These are phyloP conservation scores for Brasenia schreberi DNA, from an alignment of 164 flowering plant genomes.

Conservation along the genomic window DNA sequence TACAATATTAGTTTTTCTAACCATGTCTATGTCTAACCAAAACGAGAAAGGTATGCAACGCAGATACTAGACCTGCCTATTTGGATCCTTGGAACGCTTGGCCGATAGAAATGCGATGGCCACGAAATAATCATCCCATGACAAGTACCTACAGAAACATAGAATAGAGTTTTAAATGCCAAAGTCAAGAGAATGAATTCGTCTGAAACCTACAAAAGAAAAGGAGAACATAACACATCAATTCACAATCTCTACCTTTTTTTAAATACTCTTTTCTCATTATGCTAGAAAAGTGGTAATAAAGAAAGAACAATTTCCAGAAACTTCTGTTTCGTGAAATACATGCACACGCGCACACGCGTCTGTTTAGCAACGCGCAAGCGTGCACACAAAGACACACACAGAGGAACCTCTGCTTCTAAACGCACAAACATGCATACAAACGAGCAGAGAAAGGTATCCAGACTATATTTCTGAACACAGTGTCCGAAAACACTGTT, in stretches of 20 bases:
- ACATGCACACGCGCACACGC: not conserved
- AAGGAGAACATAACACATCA: not conserved
- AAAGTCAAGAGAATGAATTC: not conserved
- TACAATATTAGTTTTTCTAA: too few species aligned
- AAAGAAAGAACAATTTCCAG: not conserved
- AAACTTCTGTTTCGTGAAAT: too few species aligned
- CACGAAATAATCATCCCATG: conserved; percentile 99
- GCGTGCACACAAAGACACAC: not conserved
- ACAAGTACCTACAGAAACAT: conserved; percentile 40
- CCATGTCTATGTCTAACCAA: too few species aligned
- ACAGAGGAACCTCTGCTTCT: too few species aligned
- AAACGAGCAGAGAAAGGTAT: too few species aligned
- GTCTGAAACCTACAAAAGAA: not conserved
- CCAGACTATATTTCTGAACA: too few species aligned
- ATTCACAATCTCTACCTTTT: not conserved
- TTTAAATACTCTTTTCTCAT: not conserved
- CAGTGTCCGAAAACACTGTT: too few species aligned
- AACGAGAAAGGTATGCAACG: too few species aligned
- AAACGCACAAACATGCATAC: too few species aligned
- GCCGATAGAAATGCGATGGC: conserved; percentile 90
- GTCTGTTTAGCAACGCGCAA: too few species aligned
- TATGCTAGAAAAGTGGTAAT: not conserved
- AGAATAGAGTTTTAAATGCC: not conserved
- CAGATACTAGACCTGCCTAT: conserved; percentile 54
- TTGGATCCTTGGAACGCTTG: conserved; percentile 84